Evolutionary conservation across 2,329 filamentous ascomycete genomes (phyloP), one percentile per base, ranked within the genome.

Genomic region (Diaporthe batatas): DNA sequence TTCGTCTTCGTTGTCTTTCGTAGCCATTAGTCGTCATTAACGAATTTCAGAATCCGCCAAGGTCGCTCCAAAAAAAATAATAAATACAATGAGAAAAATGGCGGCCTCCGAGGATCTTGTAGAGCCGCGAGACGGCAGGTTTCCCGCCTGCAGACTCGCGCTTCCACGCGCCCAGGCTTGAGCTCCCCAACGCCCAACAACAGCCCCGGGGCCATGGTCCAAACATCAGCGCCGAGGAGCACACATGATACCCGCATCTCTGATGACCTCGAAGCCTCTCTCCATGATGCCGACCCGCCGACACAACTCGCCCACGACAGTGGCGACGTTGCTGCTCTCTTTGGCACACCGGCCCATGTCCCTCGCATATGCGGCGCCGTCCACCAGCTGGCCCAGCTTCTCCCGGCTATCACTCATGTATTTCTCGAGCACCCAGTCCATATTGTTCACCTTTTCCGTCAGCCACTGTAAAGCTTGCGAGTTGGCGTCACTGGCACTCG

Each of bases 251-350:
- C 29, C 29, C 5, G 10, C n/a, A 14, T 67, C 47, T 39, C 47
- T 67, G 32, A 53, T 23, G n/a, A 39, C 36, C 12, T 39, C 32
- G 34, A 67, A 67, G 47, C 62, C 62, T 2, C 53, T 67, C 14
- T 67, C 62, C 32, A 67, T 53, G 8, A 67, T 16, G 21, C 62
- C 36, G 44, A 67, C 32, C 21, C 62, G 62, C 14, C 51, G 32
- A 39, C 62, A 67, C 32, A 67, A 25, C 11, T 32, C 25, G 7
- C 53, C 47, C 18, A 67, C 47, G 16, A 39, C 62, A 39, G 32
- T 32, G n/a, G 32, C 18, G 2, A 39, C 32, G n/a, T 29, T 11
- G 5, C 51, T 34, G 8, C 39, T 34, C 32, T 39, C 32, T 39
- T 36, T 25, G 4, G 7, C 44, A 51, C 39, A 2, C 12, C 23